Evolutionary conservation across 129 eudicot genomes (phyloP).

Genomic region (Ambrosia trifida): DNA sequence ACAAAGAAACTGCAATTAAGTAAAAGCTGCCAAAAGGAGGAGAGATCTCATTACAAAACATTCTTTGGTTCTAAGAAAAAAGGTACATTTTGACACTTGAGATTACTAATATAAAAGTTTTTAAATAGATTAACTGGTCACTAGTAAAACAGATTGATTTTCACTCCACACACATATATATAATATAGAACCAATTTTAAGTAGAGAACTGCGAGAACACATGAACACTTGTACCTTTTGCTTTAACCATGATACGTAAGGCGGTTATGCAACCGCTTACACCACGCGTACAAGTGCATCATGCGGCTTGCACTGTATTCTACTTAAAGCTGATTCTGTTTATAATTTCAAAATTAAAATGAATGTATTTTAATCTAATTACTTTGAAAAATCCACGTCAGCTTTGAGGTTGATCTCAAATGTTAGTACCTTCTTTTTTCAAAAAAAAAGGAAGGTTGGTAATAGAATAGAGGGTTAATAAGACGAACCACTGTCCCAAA

Average conservation of each 20-base stretch:
- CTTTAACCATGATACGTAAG: too few relatives aligned
- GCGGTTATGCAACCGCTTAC: too few relatives aligned
- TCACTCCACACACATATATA: too few relatives aligned
- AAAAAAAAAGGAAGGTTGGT: not conserved
- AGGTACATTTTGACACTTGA: constrained; percentile 6
- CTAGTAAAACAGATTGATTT: too few relatives aligned
- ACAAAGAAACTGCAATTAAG: constrained; percentile 75
- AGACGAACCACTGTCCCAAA: constrained; percentile 80
- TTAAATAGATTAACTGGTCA: too few relatives aligned
- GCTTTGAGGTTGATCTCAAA: constrained; percentile 17
- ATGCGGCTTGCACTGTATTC: too few relatives aligned
- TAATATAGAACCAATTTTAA: too few relatives aligned
- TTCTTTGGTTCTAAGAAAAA: constrained; percentile 1
- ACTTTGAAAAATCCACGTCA: not conserved
- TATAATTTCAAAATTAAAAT: too few relatives aligned
- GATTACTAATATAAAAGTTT: not conserved
- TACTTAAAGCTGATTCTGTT: too few relatives aligned
- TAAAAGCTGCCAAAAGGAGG: constrained; percentile 60
- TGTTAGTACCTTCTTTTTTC: constrained; percentile 1
- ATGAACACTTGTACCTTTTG: too few relatives aligned
- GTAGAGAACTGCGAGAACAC: too few relatives aligned
- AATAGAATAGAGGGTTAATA: not conserved
- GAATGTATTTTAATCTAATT: not conserved
- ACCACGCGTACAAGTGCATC: too few relatives aligned
- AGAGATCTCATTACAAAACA: constrained; percentile 16